Base-by-base conservation (phyloP, 2,329 filamentous ascomycete species). In the Fusarium chaquense region DNA sequence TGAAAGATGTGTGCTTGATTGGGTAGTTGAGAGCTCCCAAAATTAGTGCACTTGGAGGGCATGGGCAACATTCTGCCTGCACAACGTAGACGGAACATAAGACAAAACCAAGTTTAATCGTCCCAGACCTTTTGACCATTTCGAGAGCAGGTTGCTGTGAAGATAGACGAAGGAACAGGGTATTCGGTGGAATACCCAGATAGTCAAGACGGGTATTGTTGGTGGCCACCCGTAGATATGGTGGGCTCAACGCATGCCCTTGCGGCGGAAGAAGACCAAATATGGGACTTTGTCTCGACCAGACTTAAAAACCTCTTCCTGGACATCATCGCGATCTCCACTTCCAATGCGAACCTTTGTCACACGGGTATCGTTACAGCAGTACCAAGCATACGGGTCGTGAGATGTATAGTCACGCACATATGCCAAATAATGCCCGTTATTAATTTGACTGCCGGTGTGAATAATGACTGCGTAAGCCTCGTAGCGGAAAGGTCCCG, bases 391-490 rank as follows among this genome's bases (percentile, higher is more conserved):
- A 35, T 79, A 79, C 7, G 78, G 79, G 60, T 83, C 78, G 38
- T 79, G 76, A 16, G 78, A 79, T 38, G 82, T 83, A 38, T 85
- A 83, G 72, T 91, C 88, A 45, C 87, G 87, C 65, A 92, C 87
- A 61, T 91, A 89, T 5, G 90, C 86, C 55, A 91, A 90, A 78
- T 98, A 98, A 79, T 98, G 94, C 0, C 94, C 94, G 52, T 87
- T 88, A 38, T 88, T 87, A 54, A 92, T 83, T 2, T 85, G 89
- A 2, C 82, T 81, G 24, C 94, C 94, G 6, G 87, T 80, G 78
- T 98, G 94, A 66, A 92, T 85, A 56, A 97, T 88, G 9, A 98
- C 91, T 3, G 90, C 95, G 77, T 97, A 98, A 54, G 92, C 90
- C 76, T 97, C 91, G 78, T 98, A 99, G 7, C 84, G 82, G 75